phyloP scores from a whole-genome alignment of 352 stramenopile genomes.

The Globisporangium echinulatum region DNA sequence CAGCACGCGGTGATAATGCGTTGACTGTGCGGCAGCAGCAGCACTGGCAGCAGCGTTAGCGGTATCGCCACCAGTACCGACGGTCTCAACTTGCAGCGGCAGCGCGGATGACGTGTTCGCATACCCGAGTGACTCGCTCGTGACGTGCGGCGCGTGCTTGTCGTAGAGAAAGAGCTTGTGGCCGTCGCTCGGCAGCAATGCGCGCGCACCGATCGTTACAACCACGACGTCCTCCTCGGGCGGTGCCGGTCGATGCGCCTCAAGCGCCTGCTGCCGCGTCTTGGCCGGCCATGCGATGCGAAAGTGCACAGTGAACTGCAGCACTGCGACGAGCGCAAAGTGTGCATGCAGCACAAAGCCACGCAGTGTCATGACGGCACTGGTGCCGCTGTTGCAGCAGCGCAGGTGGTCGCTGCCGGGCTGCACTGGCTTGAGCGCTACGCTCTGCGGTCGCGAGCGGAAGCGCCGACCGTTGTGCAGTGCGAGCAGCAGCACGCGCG shows the following conservation, averaged over 20 bases:
- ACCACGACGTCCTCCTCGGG: constrained; percentile 73
- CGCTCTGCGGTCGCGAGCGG: constrained; percentile 46
- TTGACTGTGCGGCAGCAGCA: too few species aligned
- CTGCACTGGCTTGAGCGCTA: constrained; percentile 63
- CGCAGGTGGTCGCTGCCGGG: constrained; percentile 62
- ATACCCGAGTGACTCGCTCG: constrained; percentile 16
- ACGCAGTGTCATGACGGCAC: constrained; percentile 44
- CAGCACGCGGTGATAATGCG: constrained; percentile 19
- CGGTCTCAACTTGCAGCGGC: not conserved
- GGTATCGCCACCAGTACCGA: not conserved
- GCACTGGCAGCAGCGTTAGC: too few species aligned
- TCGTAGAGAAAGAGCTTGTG: constrained; percentile 73
- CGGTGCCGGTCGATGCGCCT: constrained; percentile 40
- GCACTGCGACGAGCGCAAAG: constrained; percentile 72
- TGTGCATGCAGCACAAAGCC: constrained; percentile 75
- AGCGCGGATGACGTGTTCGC: not conserved
- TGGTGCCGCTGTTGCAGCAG: constrained; percentile 15
- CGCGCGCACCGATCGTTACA: constrained; percentile 63
- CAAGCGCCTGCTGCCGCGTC: constrained; percentile 53
- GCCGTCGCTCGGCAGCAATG: constrained; percentile 64
- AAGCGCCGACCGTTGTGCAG: constrained; percentile 88
- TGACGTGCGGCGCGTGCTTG: constrained; percentile 28
- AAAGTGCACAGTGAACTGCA: constrained; percentile 87
- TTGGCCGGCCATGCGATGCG: constrained; percentile 61
- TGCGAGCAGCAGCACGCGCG: constrained; percentile 74